Base-by-base conservation (phyloP, 2,329 filamentous ascomycete species). In the Zymoseptoria crescenta region DNA sequence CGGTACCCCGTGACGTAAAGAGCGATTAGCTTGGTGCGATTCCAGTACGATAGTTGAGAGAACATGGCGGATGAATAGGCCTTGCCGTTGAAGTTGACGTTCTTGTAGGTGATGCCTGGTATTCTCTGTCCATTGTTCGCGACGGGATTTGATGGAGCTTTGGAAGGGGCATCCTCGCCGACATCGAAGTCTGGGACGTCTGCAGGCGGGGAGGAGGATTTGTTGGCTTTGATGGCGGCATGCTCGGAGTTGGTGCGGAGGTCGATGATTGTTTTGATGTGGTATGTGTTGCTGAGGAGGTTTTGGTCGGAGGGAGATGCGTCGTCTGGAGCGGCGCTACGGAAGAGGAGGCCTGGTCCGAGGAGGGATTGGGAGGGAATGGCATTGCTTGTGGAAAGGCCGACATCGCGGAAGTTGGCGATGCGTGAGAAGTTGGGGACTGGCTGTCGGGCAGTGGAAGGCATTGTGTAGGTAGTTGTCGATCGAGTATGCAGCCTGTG, bases 351-450 rank as follows among this genome's bases (percentile, higher is more conserved):
- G 55, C 59, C 59, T 3, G 62, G 57, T 52, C 59, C 60, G 8
- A 69, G 35, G 21, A 59, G n/a, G 3, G 81, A 79, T 62, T 76
- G 75, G 24, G 80, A 80, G 4, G 83, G 72, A 61, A 81, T 81
- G 27, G 74, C 69, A 10, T 16, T 45, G 67, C 91, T 91, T 65
- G 90, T 78, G 0, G 83, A 85, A 62, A 79, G 76, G 49, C 86
- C 88, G 50, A 92, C 85, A 77, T 93, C 89, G 59, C 89, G 84
- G 70, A 92, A 90, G 72, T 93, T 93, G 67, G 87, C 75, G 55
- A 92, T 79, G 56, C 80, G 81, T 59, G 85, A 78, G 64, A 87
- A 71, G n/a, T 67, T 24, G 21, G 10, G 8, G 41, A 5, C 41
- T 7, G 16, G 16, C 29, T 55, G 54, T 55, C 13, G 54, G 55